Evolutionary conservation across 306 rosid genomes (phyloP), one percentile per base, ranked within the genome.

Genomic region (Castanea crenata): DNA sequence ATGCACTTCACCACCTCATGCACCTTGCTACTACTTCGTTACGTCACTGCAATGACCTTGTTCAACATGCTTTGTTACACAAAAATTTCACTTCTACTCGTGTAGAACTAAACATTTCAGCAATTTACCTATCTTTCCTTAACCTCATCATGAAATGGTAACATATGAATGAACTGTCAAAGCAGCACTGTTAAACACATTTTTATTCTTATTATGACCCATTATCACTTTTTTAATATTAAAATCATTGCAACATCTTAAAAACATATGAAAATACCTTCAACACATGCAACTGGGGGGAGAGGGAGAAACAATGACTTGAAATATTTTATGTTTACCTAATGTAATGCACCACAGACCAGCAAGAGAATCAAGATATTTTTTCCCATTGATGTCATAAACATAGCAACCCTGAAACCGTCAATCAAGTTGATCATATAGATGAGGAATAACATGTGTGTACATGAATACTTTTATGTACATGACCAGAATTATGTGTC

Each of bases 311-410:
- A 51, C 0, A 52, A n/a, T 44, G 49, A 70, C 35, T 34, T 18
- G 46, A 74, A 63, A 18, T n/a, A 83, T 21, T 49, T 71, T n/a
- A n/a, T 34, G 49, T 16, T 44, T 46, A 89, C 90, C 92, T 81
- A 89, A 81, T 71, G 97, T 81, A 27, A 94, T 95, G 92, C 91
- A 93, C 98, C 99, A 95, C 59, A 93, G 87, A 82, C 98, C 97
- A 71, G 99, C 98, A 73, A 93, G 97, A 57, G 99, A 10, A 69
- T 95, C 98, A 35, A 95, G 96, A 87, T 95, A 95, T 81, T 90
- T 95, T 84, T 85, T 91, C 83, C 98, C 99, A 55, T 91, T 78
- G 51, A 67, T 69, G 89, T 95, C 97, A 85, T 89, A 95, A 80
- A 93, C 92, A 78, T 93, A 93, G 87, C 94, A 79, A 84, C 99